phyloP scores from a whole-genome alignment of 78 protist species.

The Dictyostelium intermedium region DNA sequence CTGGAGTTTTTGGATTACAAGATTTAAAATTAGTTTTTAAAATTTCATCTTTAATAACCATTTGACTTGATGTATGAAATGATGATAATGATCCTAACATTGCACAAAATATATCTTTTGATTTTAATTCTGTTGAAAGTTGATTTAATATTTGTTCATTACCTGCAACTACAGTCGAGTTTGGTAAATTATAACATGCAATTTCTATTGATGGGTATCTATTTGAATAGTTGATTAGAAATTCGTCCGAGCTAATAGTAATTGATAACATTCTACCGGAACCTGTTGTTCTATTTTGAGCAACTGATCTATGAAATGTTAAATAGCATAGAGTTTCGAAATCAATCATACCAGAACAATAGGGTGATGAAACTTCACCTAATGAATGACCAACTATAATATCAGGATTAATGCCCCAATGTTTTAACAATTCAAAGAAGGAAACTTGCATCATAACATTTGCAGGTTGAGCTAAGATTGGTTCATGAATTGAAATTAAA shows the following conservation, averaged over 20 bases:
- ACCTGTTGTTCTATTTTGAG: conserved; percentile 33
- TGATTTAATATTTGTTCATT: not conserved
- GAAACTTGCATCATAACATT: not conserved
- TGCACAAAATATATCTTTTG: not conserved
- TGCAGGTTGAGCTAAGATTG: conserved; percentile 15
- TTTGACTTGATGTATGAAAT: conserved; percentile 18
- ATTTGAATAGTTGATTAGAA: not conserved
- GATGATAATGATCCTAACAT: conserved; percentile 14
- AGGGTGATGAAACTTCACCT: conserved; percentile 21
- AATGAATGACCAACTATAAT: not conserved
- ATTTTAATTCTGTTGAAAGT: not conserved
- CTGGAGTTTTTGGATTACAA: not conserved
- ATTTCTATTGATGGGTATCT: not conserved
- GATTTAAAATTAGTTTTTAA: not conserved
- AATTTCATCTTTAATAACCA: not conserved
- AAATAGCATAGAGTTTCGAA: not conserved
- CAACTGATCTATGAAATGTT: not conserved
- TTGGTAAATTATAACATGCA: conserved; percentile 20
- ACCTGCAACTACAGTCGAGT: conserved; percentile 18
- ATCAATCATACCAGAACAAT: conserved; percentile 5
- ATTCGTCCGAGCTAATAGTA: not conserved
- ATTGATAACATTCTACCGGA: conserved; percentile 40
- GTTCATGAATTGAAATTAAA: not conserved
- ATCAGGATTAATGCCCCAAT: conserved; percentile 16
- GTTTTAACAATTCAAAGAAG: not conserved